These are phyloP conservation scores for Nyctanthes arbortristis DNA, from an alignment of 257 asterid genomes.

Conservation along the genomic window DNA sequence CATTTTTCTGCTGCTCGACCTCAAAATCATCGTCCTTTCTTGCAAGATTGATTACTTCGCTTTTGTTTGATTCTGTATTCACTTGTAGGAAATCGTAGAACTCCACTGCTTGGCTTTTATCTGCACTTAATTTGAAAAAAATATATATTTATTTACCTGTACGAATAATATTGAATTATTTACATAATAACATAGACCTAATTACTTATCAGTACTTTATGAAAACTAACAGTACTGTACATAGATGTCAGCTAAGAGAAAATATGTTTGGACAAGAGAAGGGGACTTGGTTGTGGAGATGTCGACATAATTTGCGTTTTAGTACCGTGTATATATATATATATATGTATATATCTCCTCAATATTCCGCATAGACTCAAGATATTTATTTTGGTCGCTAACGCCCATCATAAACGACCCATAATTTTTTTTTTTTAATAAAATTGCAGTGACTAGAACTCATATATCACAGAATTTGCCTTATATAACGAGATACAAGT, in stretches of 20 bases:
- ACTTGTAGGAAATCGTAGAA: constrained; percentile 74
- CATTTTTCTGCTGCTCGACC: constrained; percentile 47
- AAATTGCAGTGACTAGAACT: too few relatives aligned
- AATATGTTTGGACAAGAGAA: neutral
- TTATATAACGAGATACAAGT: too few relatives aligned
- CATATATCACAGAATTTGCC: too few relatives aligned
- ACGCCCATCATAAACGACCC: too few relatives aligned
- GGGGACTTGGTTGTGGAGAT: too few relatives aligned
- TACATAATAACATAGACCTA: neutral
- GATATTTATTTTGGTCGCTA: too few relatives aligned
- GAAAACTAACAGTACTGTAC: neutral
- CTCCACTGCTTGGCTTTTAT: constrained; percentile 50
- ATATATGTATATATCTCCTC: too few relatives aligned
- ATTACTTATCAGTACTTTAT: neutral
- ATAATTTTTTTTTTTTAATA: too few relatives aligned
- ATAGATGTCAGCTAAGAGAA: neutral
- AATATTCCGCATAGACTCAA: too few relatives aligned
- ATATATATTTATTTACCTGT: constrained; percentile 4
- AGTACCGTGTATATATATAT: too few relatives aligned
- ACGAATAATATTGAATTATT: neutral
- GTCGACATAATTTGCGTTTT: too few relatives aligned
- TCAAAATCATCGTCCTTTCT: constrained; percentile 43
- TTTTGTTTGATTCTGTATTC: constrained; percentile 65
- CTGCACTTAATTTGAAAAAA: constrained; percentile 43
- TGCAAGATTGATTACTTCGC: constrained; percentile 70